Base-by-base conservation (phyloP, 2,329 filamentous ascomycete species). In the Nothophaeocryptopus gaeumannii region DNA sequence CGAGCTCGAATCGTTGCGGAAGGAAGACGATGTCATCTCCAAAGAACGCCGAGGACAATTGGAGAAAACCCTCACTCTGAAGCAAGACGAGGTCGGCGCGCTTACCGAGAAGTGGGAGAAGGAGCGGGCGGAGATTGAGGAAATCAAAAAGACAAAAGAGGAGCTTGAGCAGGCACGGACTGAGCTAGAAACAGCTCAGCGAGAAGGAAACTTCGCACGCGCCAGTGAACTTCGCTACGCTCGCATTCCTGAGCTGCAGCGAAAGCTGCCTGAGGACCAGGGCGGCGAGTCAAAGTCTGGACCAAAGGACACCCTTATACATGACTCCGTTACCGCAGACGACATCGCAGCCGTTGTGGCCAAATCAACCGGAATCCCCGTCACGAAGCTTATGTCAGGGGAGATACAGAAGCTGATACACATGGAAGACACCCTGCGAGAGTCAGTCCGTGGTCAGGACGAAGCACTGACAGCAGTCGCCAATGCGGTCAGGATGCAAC, bases 321-420 rank as follows among this genome's bases (percentile, higher is more conserved):
- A 97, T 66, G 93, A 99, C 67, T 87, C 89, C 0, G 93, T 99
- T n/a, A 95, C 88, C 0, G 81, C 90, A 1, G 92, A 97, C 62
- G 93, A 99, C 62, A 97, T 99, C 63, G 91, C 89, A 47, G 83
- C 82, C 35, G 92, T 99, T 1, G 93, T 97, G 3, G 93, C 90
- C 2, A 82, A 89, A 46, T 86, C 89, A 26, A 97, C 93, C 0
- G 92, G 93, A 26, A 97, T 96, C 53, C 93, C 93, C 0, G 86
- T 96, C 16, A 85, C 85, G 29, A 97, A 96, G 69, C 78, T 99
- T 41, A 96, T 95, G 63, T 86, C 89, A 8, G 92, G 92, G 15
- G 92, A 97, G 61, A 87, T 95, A 35, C 91, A 97, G 68, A 96
- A 96, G 72, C 77, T 99, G 26, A 86, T 99, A 11, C 85, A 89